Percentiles rank a stretch among this genome's conserved stretches.
Conservation (phyloP, 1,284 basidiomycete species). For the Testicularia cyperi region DNA sequence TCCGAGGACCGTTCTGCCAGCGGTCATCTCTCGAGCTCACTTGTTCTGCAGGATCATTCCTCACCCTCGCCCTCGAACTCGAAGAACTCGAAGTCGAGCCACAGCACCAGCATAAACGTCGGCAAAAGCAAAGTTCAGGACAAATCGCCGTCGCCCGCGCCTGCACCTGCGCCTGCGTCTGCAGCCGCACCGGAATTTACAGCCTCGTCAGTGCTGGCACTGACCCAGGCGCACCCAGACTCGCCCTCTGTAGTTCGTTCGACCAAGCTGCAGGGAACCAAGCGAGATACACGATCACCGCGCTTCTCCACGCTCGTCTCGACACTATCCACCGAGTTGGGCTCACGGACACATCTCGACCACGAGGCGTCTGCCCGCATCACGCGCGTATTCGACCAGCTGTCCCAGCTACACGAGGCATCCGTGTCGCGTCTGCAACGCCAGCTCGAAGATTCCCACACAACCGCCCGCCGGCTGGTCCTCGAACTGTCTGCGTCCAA, state of each 20-base stretch:
- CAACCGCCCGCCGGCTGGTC: no score
- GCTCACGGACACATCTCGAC: constrained; percentile 1
- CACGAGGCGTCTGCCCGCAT: constrained; percentile 4
- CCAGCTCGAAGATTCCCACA: constrained; percentile 11
- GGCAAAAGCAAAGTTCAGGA: neutral
- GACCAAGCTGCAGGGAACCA: constrained; percentile 14
- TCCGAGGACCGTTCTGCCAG: no score
- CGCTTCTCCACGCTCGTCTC: constrained; percentile 1
- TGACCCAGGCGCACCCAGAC: no score
- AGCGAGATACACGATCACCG: no score
- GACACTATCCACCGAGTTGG: neutral
- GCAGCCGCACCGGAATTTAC: no score
- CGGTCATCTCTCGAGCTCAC: no score
- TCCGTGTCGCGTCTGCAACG: constrained; percentile 9
- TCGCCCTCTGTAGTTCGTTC: constrained; percentile 20
- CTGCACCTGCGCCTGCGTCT: no score
- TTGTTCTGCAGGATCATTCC: no score
- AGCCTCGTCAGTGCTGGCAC: no score
- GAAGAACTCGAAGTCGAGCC: neutral
- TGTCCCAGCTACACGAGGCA: constrained; percentile 3
- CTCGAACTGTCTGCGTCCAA: constrained; percentile 7
- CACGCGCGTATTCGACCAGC: constrained; percentile 13
- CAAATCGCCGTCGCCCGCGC: neutral
- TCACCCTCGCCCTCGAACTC: no score
- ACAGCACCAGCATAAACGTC: neutral